Percentiles rank a stretch among this genome's conserved stretches.
These are phyloP conservation scores for Aspergillus pseudoviridinutans DNA, from an alignment of 2,329 filamentous ascomycete species.

Conservation along the genomic window DNA sequence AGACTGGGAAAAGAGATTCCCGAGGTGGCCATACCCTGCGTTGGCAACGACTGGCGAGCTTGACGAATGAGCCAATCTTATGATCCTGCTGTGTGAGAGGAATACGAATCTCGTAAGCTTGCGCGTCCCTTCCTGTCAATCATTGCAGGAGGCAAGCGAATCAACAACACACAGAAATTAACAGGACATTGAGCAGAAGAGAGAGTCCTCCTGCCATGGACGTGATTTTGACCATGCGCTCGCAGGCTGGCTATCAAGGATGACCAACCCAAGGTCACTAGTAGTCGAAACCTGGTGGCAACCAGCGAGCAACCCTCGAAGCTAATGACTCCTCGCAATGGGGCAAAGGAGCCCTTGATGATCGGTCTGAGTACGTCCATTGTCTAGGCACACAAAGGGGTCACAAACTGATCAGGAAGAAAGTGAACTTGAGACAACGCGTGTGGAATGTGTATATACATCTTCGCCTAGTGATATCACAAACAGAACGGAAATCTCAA, in stretches of 20 bases:
- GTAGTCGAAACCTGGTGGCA: neutral
- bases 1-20: neutral
- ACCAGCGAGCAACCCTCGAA: neutral
- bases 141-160: neutral
- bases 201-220: neutral
- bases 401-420: neutral
- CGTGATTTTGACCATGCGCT: neutral
- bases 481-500: neutral
- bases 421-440: neutral
- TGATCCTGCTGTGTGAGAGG: neutral
- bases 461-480: neutral
- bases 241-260: neutral
- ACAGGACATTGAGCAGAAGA: neutral
- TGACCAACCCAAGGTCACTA: neutral
- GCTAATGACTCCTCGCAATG: neutral
- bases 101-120: neutral
- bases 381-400: neutral
- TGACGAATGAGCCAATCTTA: too few relatives aligned
- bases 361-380: neutral
- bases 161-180: neutral
- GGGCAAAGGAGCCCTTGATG: neutral
- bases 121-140: neutral
- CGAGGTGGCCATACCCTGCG: neutral
- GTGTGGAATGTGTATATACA: neutral
- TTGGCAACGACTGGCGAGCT: neutral